Percentiles rank a stretch among this genome's conserved stretches.
phyloP scores from a whole-genome alignment of 441 rosid species.

The Brassica balearica region DNA sequence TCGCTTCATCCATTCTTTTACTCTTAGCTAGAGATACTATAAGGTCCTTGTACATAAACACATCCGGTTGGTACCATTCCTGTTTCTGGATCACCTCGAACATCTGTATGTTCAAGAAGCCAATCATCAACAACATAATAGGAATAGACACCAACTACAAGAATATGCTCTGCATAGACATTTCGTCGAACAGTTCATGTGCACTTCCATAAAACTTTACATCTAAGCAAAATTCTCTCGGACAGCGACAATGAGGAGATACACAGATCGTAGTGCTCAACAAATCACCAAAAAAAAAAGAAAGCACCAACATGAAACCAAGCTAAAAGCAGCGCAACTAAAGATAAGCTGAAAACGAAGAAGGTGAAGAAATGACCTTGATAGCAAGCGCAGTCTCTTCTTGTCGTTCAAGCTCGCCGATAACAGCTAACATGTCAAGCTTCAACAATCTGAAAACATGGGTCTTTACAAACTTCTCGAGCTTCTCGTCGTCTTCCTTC shows the following conservation, averaged over 20 bases:
- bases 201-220: conserved; percentile 12
- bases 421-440: conserved; percentile 81
- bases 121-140: conserved; percentile 25
- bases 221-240: not conserved
- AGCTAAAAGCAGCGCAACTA: conserved; percentile 7
- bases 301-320: not conserved
- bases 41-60: conserved; percentile 85
- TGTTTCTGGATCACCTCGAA: conserved; percentile 79
- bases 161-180: conserved; percentile 42
- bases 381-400: conserved; percentile 74
- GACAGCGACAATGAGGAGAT: not conserved
- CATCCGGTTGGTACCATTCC: conserved; percentile 91
- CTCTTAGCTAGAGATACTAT: conserved; percentile 68
- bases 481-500: conserved; percentile 79
- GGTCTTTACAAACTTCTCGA: conserved; percentile 70
- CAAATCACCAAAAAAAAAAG: not conserved
- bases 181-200: conserved; percentile 54
- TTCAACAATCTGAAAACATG: conserved; percentile 84
- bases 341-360: not conserved
- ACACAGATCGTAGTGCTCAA: not conserved
- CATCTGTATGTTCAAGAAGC: conserved; percentile 55
- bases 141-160: conserved; percentile 13
- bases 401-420: conserved; percentile 89
- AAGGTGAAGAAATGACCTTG: conserved; percentile 52
- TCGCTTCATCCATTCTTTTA: conserved; percentile 86